These are phyloP conservation scores for Dunaliella sp. DNA, from an alignment of 139 green algal species.

Conservation along the genomic window DNA sequence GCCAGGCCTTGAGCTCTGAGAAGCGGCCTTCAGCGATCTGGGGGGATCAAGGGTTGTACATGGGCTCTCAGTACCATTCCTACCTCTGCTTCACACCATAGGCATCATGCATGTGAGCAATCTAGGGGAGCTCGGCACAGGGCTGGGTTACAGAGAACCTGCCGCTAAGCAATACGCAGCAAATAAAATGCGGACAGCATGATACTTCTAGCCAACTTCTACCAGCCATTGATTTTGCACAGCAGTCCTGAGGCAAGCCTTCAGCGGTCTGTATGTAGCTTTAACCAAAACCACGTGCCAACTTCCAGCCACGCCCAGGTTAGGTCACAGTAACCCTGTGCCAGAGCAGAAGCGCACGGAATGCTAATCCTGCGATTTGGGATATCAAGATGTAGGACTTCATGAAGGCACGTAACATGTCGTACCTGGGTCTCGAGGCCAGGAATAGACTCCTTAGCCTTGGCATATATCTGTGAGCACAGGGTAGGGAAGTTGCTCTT, in stretches of 20 bases:
- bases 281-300: not conserved
- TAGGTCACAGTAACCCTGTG: too few relatives aligned
- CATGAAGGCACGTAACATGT: not conserved
- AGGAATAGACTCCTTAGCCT: conserved; percentile 51
- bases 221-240: too few relatives aligned
- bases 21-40: not conserved
- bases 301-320: too few relatives aligned
- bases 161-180: too few relatives aligned
- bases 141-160: too few relatives aligned
- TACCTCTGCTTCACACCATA: not conserved
- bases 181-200: too few relatives aligned
- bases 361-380: not conserved
- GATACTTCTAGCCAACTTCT: too few relatives aligned
- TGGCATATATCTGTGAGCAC: conserved; percentile 69
- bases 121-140: too few relatives aligned
- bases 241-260: too few relatives aligned
- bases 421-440: conserved; percentile 40
- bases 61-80: not conserved
- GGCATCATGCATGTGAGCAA: not conserved
- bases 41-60: not conserved
- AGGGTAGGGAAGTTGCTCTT: too few relatives aligned
- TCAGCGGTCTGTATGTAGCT: not conserved
- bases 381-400: not conserved
- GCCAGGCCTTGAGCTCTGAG: conserved; percentile 52
- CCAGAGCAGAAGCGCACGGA: not conserved